Evolutionary conservation across 2,329 filamentous ascomycete genomes (phyloP), one percentile per base, ranked within the genome.

Genomic region (Arthrobotrys pseudoclavata): DNA sequence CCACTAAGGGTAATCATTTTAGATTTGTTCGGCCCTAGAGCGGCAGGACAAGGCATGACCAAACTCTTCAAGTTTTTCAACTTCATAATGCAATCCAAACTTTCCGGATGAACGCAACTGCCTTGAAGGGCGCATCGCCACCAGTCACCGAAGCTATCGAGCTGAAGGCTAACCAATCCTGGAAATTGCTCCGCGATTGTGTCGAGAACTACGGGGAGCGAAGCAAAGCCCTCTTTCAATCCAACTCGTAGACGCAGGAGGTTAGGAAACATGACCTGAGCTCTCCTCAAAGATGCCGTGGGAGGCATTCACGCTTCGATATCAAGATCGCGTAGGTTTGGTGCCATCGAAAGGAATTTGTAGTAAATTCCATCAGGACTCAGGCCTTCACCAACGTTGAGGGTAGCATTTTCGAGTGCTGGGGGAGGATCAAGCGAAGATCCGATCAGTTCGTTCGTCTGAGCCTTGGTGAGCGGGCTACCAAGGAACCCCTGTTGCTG

Each of bases 281-380:
- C 12, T 7, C 3, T 42, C 4, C 15, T 10, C 31, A 42, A 15
- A n/a, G 34, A 13, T 1, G 7, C 6, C 13, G 20, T 1, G 2
- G 55, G 55, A 26, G 31, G 18, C 22, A 40, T 24, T 34, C 55
- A 60, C 1, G 1, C 10, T 12, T 40, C 55, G 12, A 60, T 60
- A 42, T 26, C 20, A n/a, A 60, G 31, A 7, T 24, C 2, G 4
- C 20, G 15, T 18, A 60, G 34, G 0, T 60, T 60, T 26, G 55
- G 55, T 4, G 55, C 55, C 1, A 20, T 24, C 1, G 34, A 24
- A 31, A 40, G 20, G 22, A 60, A 40, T n/a, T 60, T 60, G 20
- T 22, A 60, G 34, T 60, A 60, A 24, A 60, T 60, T 26, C 55
- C 55, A n/a, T 24, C 31, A 3, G 55, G 34, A 10, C 26, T 20